Evolutionary conservation across 805 yeast genomes (phyloP), one percentile per base, ranked within the genome.

Genomic region (Spathaspora passalidarum): DNA sequence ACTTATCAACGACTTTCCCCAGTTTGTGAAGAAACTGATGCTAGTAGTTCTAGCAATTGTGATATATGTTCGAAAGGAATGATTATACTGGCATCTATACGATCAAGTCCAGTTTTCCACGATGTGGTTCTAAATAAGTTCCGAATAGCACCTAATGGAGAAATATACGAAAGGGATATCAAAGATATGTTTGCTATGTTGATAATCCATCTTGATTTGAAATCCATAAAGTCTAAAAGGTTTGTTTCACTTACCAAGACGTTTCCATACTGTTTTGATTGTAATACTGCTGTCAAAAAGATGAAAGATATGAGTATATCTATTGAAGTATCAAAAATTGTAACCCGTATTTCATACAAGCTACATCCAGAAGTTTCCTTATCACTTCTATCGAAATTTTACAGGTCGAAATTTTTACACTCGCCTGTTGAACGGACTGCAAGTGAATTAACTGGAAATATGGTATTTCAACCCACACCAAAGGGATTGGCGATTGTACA

Each of bases 391-490:
- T 65, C 65, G 26, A 61, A 68, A 20, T 86, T 84, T 56, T 81
- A 78, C 72, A 67, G 68, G 2, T 84, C 88, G 0, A 81, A 80
- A 50, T 63, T 88, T 1, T 53, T 89, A 8, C 96, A 89, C 59
- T 78, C 80, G 11, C 96, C 96, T 0, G 78, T 79, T 2, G 90
- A 86, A 50, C 68, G 92, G 55, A 88, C 96, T 0, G 60, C 86
- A 37, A 51, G 59, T 11, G 65, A 60, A 36, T 73, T 82, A 5
- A 75, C 75, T 42, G 64, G 56, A 0, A 68, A 64, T 3, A 66
- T 72, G 0, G 49, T 69, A 2, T 58, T 88, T 22, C 97, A 92
- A 59, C 96, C 96, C 3, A 88, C 97, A 0, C 90, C 97, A 0
- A 92, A 92, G 57, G 98, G 97, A 1, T 81, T 89, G 6, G 82